A percentile compares a stretch with the other conserved stretches of the same genome.
phyloP scores from a whole-genome alignment of 108 stramenopile genomes.

The Seminavis robusta region DNA sequence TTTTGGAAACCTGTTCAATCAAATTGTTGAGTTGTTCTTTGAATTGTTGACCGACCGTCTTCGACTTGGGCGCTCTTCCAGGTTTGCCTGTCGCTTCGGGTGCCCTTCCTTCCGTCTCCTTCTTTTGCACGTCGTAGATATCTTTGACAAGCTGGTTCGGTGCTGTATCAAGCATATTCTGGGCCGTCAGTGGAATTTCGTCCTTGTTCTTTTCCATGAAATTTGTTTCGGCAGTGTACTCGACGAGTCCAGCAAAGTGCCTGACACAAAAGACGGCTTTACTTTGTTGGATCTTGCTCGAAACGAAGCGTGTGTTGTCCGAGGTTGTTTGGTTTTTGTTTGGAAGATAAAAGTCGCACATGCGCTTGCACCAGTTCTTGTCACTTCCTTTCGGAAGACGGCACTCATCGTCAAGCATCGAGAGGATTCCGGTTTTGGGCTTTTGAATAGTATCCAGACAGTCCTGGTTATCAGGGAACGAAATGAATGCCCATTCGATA shows the following conservation, averaged over 20 bases:
- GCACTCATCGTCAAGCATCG: constrained; percentile 94
- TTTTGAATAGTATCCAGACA: constrained; percentile 97
- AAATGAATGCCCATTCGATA: constrained; percentile 88
- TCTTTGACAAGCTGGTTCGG: constrained; percentile 69
- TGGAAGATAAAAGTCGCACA: constrained; percentile 79
- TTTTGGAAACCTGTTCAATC: constrained; percentile 87
- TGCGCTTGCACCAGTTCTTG: constrained; percentile 75
- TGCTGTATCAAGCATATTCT: constrained; percentile 85
- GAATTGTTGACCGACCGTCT: constrained; percentile 95
- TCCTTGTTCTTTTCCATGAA: constrained; percentile 99
- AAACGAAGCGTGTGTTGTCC: constrained; percentile 75
- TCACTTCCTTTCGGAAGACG: constrained; percentile 80
- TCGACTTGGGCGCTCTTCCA: constrained; percentile 46
- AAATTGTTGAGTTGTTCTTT: constrained; percentile 86
- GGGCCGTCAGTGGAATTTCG: constrained; percentile 88
- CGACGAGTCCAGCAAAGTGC: constrained; percentile 96
- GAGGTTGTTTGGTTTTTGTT: constrained; percentile 71
- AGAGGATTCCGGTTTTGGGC: constrained; percentile 84
- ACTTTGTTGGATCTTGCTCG: constrained; percentile 71
- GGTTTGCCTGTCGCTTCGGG: constrained; percentile 15
- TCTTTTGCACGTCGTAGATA: constrained; percentile 67
- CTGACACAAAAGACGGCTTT: constrained; percentile 80
- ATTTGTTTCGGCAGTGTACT: constrained; percentile 87
- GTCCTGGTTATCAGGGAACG: constrained; percentile 97
- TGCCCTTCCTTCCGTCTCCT: constrained; percentile 39